A percentile compares a stretch with the other conserved stretches of the same genome.
Conservation (phyloP, 306 rosid genomes). For the Cyamopsis tetragonoloba region DNA sequence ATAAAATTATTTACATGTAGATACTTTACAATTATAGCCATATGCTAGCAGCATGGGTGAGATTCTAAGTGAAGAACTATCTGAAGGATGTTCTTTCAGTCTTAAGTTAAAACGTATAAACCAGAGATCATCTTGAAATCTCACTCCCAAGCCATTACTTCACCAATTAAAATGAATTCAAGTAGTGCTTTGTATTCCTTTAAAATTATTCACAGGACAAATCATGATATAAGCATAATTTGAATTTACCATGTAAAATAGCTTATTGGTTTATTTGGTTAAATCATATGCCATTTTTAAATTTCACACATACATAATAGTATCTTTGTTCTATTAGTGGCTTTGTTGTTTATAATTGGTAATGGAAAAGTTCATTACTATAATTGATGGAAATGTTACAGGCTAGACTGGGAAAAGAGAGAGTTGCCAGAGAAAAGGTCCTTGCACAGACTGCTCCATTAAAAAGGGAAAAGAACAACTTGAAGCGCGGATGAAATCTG, state of each 20-base stretch:
- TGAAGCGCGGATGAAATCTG: slow-evolving; percentile 35
- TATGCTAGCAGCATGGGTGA: neutral
- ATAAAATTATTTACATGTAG: neutral
- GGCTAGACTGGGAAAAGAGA: slow-evolving; percentile 47
- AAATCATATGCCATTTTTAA: too few species aligned
- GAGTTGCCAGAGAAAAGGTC: slow-evolving; percentile 39
- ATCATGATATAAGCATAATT: neutral
- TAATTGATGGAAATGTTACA: slow-evolving; percentile 30
- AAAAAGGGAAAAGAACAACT: slow-evolving; percentile 44
- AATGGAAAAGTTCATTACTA: neutral
- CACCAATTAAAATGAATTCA: slow-evolving; percentile 13
- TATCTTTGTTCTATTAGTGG: neutral
- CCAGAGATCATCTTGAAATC: neutral
- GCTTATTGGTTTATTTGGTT: neutral
- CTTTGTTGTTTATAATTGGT: slow-evolving; percentile 19
- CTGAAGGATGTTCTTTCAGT: slow-evolving; percentile 1
- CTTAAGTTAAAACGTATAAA: neutral
- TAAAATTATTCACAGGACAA: neutral
- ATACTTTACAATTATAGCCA: neutral
- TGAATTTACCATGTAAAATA: neutral
- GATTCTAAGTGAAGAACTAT: neutral
- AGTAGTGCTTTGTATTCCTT: slow-evolving; percentile 20
- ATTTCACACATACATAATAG: neutral
- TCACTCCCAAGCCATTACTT: neutral
- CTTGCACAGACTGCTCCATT: slow-evolving; percentile 43